These are phyloP conservation scores for Fusarium pseudonygamai DNA, from an alignment of 2,329 filamentous ascomycete genomes.

Conservation along the genomic window DNA sequence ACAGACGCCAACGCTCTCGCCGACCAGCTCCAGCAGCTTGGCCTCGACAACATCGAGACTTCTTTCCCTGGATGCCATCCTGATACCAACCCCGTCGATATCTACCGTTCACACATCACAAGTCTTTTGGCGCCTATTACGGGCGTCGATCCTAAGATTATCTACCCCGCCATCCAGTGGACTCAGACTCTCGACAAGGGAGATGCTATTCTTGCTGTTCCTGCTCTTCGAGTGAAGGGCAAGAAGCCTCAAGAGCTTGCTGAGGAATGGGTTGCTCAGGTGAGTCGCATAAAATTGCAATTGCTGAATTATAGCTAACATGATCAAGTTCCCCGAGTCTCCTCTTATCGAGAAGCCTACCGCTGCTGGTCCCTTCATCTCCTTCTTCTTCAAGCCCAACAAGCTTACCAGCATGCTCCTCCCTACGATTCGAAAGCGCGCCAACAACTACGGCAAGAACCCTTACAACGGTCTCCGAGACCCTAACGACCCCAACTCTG, in stretches of 20 bases:
- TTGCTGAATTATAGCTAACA: slow-evolving; percentile 8
- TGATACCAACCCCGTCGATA: slow-evolving; percentile 77
- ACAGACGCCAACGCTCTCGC: slow-evolving; percentile 41
- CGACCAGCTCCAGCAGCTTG: slow-evolving; percentile 39
- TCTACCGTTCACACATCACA: slow-evolving; percentile 82
- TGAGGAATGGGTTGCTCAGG: slow-evolving; percentile 69
- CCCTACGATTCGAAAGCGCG: slow-evolving; percentile 72
- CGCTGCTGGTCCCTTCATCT: slow-evolving; percentile 74
- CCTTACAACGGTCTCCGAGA: slow-evolving; percentile 68
- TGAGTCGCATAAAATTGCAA: slow-evolving; percentile 41
- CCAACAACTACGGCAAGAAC: slow-evolving; percentile 63
- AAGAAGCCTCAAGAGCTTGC: slow-evolving; percentile 71
- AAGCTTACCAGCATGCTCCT: slow-evolving; percentile 73
- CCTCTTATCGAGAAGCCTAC: slow-evolving; percentile 77
- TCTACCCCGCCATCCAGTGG: slow-evolving; percentile 82
- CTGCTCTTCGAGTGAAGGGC: slow-evolving; percentile 81
- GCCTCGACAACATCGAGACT: slow-evolving; percentile 30
- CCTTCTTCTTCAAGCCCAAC: slow-evolving; percentile 81
- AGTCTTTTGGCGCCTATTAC: slow-evolving; percentile 73
- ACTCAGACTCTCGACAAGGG: slow-evolving; percentile 83
- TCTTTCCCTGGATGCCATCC: slow-evolving; percentile 68
- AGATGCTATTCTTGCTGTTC: slow-evolving; percentile 80
- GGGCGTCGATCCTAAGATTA: slow-evolving; percentile 73
- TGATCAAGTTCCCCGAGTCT: slow-evolving; percentile 73
- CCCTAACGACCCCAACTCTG: slow-evolving; percentile 66